Base-by-base conservation (phyloP, 768 basidiomycete genomes). In the Boletus rubroflammeus region DNA sequence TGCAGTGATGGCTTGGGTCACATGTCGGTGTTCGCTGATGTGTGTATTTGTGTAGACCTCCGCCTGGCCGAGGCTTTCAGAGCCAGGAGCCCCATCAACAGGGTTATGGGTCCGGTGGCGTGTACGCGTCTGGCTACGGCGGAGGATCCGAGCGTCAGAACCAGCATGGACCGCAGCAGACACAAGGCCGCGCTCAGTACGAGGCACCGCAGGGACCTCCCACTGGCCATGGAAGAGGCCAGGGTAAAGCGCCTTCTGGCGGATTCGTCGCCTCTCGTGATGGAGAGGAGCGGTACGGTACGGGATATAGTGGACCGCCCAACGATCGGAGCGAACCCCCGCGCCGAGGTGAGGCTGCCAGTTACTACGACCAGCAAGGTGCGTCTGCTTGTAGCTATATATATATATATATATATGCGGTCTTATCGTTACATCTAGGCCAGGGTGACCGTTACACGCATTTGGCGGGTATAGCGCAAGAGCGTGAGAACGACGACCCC, bases 401-500 rank as follows among this genome's bases (percentile, higher is more conserved):
- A n/a, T n/a, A n/a, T n/a, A n/a, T 38, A 32, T 11, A 2, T 31
- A 31, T 17, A 5, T 15, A 28, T 40, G 13, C 5, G 14, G n/a
- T 52, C 57, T 67, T 26, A 65, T 19, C 11, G 2, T 19, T 28
- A 17, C 3, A 5, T 26, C 15, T 23, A 66, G 63, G 58, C n/a
- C 56, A 42, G 47, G 50, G 45, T 13, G 64, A 70, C 34, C 52
- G 55, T 21, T 66, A 70, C 36, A 13, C 32, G 2, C 56, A 55
- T 41, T 26, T 60, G 53, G 56, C 66, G 2, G 29, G 38, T 4
- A 28, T 63, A n/a, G 68, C 66, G 4, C 32, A 48, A 23, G 45
- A 60, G 8, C 55, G 66, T 17, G 61, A 51, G 3, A 46, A 54
- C 0, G 56, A 62, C 0, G 56, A 70, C 29, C 61, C 59, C 32